A percentile compares a stretch with the other conserved stretches of the same genome.
Evolutionary conservation across 2,329 filamentous ascomycete species (phyloP).

Genomic region (Colletotrichum caudatum): DNA sequence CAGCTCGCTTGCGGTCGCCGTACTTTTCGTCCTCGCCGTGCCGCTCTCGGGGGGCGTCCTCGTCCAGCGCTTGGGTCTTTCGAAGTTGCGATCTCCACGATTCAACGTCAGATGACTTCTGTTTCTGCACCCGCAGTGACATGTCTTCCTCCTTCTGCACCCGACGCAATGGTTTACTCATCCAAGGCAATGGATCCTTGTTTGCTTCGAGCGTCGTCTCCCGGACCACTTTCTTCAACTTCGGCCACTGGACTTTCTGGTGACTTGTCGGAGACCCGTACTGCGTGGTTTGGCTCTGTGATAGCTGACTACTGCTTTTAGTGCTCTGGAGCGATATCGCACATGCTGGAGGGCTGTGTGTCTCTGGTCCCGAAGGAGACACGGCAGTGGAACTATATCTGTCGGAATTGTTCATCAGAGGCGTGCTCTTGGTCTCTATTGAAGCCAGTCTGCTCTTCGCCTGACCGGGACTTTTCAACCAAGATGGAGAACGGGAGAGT

Average conservation of each 20-base stretch:
- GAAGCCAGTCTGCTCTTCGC: background rate
- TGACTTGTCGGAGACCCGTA: conserved; percentile 1
- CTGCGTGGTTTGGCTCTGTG: background rate
- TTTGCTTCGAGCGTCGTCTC: background rate
- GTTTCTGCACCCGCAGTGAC: conserved; percentile 9
- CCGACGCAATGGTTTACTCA: conserved; percentile 28
- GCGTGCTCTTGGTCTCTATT: conserved; percentile 19
- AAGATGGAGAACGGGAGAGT: conserved; percentile 23
- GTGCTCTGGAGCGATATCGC: background rate
- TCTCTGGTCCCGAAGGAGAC: background rate
- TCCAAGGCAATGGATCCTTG: conserved; percentile 29
- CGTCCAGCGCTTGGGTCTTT: conserved; percentile 4
- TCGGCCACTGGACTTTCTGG: conserved; percentile 29
- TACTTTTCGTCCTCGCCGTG: background rate
- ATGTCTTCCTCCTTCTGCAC: conserved; percentile 38
- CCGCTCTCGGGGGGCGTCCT: background rate
- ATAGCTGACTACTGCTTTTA: background rate
- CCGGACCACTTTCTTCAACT: conserved; percentile 33
- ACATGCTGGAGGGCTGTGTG: background rate
- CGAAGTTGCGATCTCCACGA: conserved; percentile 35
- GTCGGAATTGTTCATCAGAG: conserved; percentile 3
- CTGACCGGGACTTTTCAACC: conserved; percentile 10
- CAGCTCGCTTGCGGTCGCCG: conserved; percentile 18
- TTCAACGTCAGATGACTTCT: conserved; percentile 17
- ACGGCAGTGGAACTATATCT: background rate